Conservation (phyloP, 2,329 filamentous ascomycete species). For the Hysterium pulicare region DNA sequence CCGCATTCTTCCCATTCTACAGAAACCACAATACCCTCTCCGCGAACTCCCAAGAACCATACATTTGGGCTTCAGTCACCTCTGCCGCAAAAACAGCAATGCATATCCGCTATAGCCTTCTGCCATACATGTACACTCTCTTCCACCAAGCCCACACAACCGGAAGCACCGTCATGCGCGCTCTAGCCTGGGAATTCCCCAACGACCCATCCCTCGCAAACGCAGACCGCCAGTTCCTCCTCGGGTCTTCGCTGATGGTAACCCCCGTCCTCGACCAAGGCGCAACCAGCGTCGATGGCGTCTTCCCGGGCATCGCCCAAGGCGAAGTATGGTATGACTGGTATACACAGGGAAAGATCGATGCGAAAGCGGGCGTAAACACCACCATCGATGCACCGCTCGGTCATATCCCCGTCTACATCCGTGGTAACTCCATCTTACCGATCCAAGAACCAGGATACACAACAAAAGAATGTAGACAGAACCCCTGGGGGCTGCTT, state of each 20-base stretch:
- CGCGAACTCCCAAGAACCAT: slow-evolving; percentile 66
- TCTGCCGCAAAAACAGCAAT: slow-evolving; percentile 65
- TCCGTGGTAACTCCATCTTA: slow-evolving; percentile 66
- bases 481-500: slow-evolving; percentile 65
- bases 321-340: slow-evolving; percentile 73
- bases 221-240: slow-evolving; percentile 69
- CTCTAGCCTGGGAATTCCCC: slow-evolving; percentile 71
- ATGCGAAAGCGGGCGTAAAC: slow-evolving; percentile 53
- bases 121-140: slow-evolving; percentile 75
- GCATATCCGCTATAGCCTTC: slow-evolving; percentile 65
- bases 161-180: slow-evolving; percentile 69
- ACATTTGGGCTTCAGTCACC: slow-evolving; percentile 64
- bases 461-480: slow-evolving; percentile 62
- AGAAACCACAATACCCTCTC: slow-evolving; percentile 68
- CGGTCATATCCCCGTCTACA: slow-evolving; percentile 67
- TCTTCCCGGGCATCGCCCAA: slow-evolving; percentile 64
- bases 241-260: slow-evolving; percentile 64
- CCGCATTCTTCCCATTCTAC: slow-evolving; percentile 75
- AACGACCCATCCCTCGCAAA: slow-evolving; percentile 64
- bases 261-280: slow-evolving; percentile 65
- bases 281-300: slow-evolving; percentile 59
- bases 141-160: slow-evolving; percentile 64
- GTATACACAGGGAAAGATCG: slow-evolving; percentile 63
- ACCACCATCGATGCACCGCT: slow-evolving; percentile 60
- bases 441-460: slow-evolving; percentile 66